Conservation (phyloP, 2,329 filamentous ascomycete genomes). For the Biscogniauxia mediterranea region DNA sequence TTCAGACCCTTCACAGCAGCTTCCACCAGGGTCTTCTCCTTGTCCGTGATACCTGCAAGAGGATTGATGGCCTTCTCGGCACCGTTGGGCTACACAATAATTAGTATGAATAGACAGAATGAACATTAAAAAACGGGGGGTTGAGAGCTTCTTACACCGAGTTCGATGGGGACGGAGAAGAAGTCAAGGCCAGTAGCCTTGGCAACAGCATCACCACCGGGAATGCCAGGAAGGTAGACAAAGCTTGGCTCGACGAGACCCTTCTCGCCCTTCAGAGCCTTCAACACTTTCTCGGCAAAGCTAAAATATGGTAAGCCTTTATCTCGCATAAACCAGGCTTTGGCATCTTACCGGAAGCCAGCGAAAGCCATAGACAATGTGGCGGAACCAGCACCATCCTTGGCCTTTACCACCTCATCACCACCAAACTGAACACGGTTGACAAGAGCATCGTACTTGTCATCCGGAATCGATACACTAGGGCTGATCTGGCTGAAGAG, state of each 20-base stretch:
- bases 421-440: conserved; percentile 98
- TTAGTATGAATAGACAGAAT: conserved; percentile 17
- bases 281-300: conserved; percentile 92
- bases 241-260: conserved; percentile 93
- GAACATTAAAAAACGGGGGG: conserved; percentile 3
- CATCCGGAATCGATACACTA: conserved; percentile 73
- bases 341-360: conserved; percentile 71
- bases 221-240: conserved; percentile 88
- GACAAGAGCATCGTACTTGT: conserved; percentile 87
- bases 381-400: conserved; percentile 86
- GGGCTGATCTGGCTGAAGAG: conserved; percentile 91
- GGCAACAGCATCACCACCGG: conserved; percentile 80
- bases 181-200: conserved; percentile 85
- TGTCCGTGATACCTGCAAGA: conserved; percentile 71
- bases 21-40: conserved; percentile 85
- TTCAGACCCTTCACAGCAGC: conserved; percentile 75
- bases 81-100: conserved; percentile 64
- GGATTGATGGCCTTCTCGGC: conserved; percentile 83
- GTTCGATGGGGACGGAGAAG: conserved; percentile 94
- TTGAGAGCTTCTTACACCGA: conserved; percentile 70
- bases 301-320: conserved; percentile 41
- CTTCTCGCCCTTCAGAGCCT: conserved; percentile 84
- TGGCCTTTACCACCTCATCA: conserved; percentile 94
- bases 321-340: background rate
- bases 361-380: conserved; percentile 95